Evolutionary conservation across 768 basidiomycete species (phyloP), one percentile per base, ranked within the genome.

Genomic region (Thelephora aurantiotincta): DNA sequence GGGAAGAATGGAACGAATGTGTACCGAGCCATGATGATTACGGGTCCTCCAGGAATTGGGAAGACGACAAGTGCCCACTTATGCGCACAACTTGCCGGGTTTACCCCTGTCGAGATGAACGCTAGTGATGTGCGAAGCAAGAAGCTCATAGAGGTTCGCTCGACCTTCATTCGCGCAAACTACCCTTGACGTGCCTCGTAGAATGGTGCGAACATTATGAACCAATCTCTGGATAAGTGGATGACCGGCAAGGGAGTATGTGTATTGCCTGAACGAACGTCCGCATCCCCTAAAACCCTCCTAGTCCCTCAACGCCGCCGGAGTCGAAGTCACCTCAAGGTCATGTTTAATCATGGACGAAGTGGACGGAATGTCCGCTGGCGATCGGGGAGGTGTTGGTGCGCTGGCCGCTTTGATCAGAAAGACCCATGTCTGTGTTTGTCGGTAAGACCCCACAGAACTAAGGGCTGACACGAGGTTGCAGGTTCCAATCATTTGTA

Each of bases 341-440:
- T 77, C 85, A 0, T 89, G 91, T 53, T 68, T 99, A 41, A 98
- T 99, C 60, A 97, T 99, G 94, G 96, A 99, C 57, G 96, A 99
- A 61, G 94, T 98, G 2, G 96, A 99, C 54, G 96, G 96, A 1
- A 99, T 98, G 93, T 94, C 91, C 5, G 87, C 88, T 2, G 96
- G 96, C 14, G 96, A 99, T 63, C 74, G 96, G 41, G 96, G 96
- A 13, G 96, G 96, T 48, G 88, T 98, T 1, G 94, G 90, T 19
- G 96, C 96, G 5, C 60, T 99, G 54, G 90, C 90, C 49, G 80
- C 80, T 0, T 58, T 99, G 51, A 94, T 99, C 55, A 91, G 83
- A 67, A 97, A 94, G 70, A 83, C 85, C 18, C 89, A 83, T 70
- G 91, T 87, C 14, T 41, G 38, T 41, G 9, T 41, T 14, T 14